Base-by-base conservation (phyloP, 2,329 filamentous ascomycete genomes). In the Sarocladium oryzae region DNA sequence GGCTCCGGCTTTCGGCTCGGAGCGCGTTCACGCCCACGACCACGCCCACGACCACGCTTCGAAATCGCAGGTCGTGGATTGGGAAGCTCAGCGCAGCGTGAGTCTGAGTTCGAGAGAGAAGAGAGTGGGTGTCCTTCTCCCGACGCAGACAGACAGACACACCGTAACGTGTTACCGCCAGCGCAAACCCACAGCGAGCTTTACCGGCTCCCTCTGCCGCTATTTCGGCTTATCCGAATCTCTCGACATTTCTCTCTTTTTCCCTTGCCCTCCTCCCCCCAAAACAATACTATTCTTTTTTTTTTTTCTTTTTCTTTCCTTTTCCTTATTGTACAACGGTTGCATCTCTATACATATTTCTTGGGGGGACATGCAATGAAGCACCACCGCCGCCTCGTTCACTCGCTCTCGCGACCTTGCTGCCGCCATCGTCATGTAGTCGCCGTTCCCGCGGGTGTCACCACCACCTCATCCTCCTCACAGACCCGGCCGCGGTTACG, bases 1-100 rank as follows among this genome's bases (percentile, higher is more conserved):
- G 26, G 26, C 43, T 48, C 43, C 43, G 43, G 43, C 26, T 48
- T 48, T 48, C 43, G 43, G 43, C 43, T 48, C 43, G 43, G 43
- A 48, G 28, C 28, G 43, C 26, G 11, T 45, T 24, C n/a, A n/a
- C n/a, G n/a, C n/a, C n/a, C n/a, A n/a, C n/a, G n/a, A n/a, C n/a
- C n/a, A n/a, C n/a, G n/a, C n/a, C n/a, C n/a, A n/a, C n/a, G n/a
- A n/a, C n/a, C n/a, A n/a, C n/a, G n/a, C n/a, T n/a, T n/a, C n/a
- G n/a, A n/a, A n/a, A n/a, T n/a, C n/a, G n/a, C n/a, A n/a, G n/a
- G n/a, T n/a, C n/a, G n/a, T n/a, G n/a, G n/a, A n/a, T n/a, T n/a
- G n/a, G n/a, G n/a, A n/a, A n/a, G n/a, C n/a, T n/a, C n/a, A n/a
- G n/a, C n/a, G n/a, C n/a, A n/a, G n/a, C n/a, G n/a, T n/a, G n/a